A percentile compares a stretch with the other conserved stretches of the same genome.
phyloP scores from a whole-genome alignment of 345 rosid genomes.

The Murraya koenigii region DNA sequence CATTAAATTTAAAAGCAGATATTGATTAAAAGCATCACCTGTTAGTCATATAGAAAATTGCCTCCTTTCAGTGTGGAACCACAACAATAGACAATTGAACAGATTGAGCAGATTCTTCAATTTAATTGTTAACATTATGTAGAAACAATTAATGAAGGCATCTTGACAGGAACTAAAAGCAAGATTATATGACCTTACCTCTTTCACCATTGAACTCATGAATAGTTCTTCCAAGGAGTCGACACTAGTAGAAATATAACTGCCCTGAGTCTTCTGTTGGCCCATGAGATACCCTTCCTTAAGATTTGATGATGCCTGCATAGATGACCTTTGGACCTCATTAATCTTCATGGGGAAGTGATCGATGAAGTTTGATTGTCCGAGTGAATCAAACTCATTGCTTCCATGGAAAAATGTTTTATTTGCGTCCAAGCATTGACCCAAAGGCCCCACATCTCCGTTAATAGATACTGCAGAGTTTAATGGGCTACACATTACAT shows the following conservation, averaged over 20 bases:
- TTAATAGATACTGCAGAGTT: slow-evolving; percentile 34
- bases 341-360: slow-evolving; percentile 30
- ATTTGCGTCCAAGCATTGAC: slow-evolving; percentile 38
- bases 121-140: neutral
- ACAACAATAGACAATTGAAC: neutral
- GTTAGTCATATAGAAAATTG: neutral
- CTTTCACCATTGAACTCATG: slow-evolving; percentile 54
- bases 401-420: slow-evolving; percentile 32
- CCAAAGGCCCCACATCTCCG: slow-evolving; percentile 23
- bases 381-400: slow-evolving; percentile 35
- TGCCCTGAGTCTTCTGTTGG: slow-evolving; percentile 48
- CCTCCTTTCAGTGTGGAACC: neutral
- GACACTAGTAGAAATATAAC: slow-evolving; percentile 40
- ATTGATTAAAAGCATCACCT: neutral
- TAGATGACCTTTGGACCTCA: slow-evolving; percentile 34
- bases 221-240: slow-evolving; percentile 65
- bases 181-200: slow-evolving; percentile 35
- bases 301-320: slow-evolving; percentile 33
- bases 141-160: neutral
- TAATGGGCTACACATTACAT: slow-evolving; percentile 27
- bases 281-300: slow-evolving; percentile 42
- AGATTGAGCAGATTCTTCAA: neutral
- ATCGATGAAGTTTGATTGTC: slow-evolving; percentile 35
- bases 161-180: slow-evolving; percentile 1
- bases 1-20: neutral